These are phyloP conservation scores for Ustilago esculenta DNA, from an alignment of 1,284 basidiomycete species.

Conservation along the genomic window DNA sequence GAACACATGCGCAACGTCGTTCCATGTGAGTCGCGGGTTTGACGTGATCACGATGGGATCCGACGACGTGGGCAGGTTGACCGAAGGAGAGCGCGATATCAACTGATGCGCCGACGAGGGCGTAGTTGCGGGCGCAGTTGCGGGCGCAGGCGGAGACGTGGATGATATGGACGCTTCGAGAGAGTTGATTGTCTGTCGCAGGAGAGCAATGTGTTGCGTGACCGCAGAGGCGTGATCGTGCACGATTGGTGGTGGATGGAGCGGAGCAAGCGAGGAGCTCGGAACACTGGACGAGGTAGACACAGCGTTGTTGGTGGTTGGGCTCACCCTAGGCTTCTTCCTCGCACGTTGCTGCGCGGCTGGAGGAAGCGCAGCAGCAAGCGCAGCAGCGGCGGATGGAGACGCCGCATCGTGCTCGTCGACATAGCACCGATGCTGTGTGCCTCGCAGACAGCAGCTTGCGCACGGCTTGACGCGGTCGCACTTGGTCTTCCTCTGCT, in stretches of 20 bases:
- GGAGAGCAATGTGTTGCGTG: conserved; percentile 21
- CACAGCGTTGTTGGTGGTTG: background rate
- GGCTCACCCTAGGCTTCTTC: conserved; percentile 8
- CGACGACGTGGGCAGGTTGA: background rate
- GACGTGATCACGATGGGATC: conserved; percentile 5
- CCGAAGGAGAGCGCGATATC: no score
- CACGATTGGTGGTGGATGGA: background rate
- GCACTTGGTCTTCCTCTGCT: conserved; percentile 50
- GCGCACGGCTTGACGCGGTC: conserved; percentile 44
- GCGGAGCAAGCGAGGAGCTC: no score
- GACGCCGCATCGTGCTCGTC: conserved; percentile 3
- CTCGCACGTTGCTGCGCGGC: no score
- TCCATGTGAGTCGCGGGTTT: conserved; percentile 14
- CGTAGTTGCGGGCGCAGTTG: no score
- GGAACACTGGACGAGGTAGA: no score
- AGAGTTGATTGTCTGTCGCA: conserved; percentile 12
- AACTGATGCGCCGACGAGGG: no score
- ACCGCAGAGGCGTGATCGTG: conserved; percentile 1
- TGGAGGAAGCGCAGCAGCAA: background rate
- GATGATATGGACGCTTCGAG: conserved; percentile 16
- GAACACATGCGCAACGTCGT: conserved; percentile 25
- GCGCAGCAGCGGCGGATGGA: no score
- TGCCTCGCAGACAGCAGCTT: conserved; percentile 28
- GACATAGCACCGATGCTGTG: conserved; percentile 24
- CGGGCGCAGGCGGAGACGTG: background rate